phyloP scores from a whole-genome alignment of 345 rosid genomes.

The Raphanus raphanistrum region DNA sequence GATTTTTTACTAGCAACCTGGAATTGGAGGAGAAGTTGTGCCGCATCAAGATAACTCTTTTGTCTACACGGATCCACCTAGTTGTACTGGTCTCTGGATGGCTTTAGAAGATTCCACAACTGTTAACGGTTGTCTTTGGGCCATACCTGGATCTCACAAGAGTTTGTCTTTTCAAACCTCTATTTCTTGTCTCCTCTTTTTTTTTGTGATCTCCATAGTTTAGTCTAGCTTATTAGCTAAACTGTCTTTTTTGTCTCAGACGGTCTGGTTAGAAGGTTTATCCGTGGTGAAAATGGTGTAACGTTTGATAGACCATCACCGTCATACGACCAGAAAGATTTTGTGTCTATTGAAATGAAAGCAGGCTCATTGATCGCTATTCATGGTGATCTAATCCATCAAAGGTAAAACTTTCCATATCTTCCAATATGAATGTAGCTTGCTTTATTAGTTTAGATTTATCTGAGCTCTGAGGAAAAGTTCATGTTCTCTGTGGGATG shows the following conservation, averaged over 20 bases:
- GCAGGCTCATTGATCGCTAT: slow-evolving; percentile 86
- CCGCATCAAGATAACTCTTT: slow-evolving; percentile 96
- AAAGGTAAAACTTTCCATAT: slow-evolving; percentile 55
- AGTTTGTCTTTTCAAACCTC: slow-evolving; percentile 42
- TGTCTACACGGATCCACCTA: slow-evolving; percentile 79
- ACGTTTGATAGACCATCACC: slow-evolving; percentile 77
- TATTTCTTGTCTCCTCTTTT: background rate
- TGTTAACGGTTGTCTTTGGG: slow-evolving; percentile 93
- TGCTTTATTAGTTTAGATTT: background rate
- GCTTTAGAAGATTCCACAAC: slow-evolving; percentile 92
- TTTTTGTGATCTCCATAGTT: slow-evolving; percentile 16
- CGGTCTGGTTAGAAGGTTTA: slow-evolving; percentile 85
- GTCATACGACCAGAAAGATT: slow-evolving; percentile 73
- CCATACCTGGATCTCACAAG: slow-evolving; percentile 94
- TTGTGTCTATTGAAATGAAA: slow-evolving; percentile 86
- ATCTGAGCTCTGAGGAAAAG: background rate
- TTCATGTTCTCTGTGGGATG: slow-evolving; percentile 7
- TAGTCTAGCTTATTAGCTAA: background rate
- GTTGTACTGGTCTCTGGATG: slow-evolving; percentile 93
- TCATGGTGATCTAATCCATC: slow-evolving; percentile 92
- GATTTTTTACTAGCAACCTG: slow-evolving; percentile 70
- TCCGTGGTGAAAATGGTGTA: slow-evolving; percentile 77
- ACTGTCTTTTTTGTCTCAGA: slow-evolving; percentile 46
- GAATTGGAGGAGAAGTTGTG: slow-evolving; percentile 94
- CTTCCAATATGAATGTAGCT: background rate